A percentile compares a stretch with the other conserved stretches of the same genome.
Evolutionary conservation across 78 protist species (phyloP).

Genomic region (Dictyostelium firmibasis): DNA sequence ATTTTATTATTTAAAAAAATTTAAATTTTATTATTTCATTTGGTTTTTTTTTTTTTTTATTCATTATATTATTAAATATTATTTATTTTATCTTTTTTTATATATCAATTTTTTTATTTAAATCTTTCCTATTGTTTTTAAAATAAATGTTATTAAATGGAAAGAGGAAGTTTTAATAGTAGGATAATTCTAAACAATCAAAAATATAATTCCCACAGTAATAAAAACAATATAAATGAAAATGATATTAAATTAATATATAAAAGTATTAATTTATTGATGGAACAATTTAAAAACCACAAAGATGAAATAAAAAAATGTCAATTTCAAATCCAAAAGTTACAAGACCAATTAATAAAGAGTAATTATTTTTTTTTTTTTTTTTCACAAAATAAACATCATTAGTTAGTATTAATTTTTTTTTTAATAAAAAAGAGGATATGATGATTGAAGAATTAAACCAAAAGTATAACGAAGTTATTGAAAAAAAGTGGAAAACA

Average conservation of each 20-base stretch:
- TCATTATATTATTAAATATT: background rate
- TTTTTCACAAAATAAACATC: too few species aligned
- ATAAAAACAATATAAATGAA: background rate
- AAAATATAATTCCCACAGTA: too few species aligned
- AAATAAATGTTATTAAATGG: background rate
- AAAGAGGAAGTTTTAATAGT: background rate
- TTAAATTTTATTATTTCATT: too few species aligned
- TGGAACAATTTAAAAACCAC: background rate
- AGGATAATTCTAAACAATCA: background rate
- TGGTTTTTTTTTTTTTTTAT: too few species aligned
- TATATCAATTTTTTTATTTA: background rate
- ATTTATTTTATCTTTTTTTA: background rate
- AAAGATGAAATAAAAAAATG: background rate
- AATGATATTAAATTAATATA: background rate
- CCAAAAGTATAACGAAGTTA: background rate
- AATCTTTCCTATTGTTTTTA: too few species aligned
- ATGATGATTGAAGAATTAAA: background rate
- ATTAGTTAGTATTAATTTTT: background rate
- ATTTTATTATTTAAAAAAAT: too few species aligned
- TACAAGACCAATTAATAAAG: background rate
- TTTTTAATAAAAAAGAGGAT: background rate
- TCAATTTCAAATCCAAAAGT: background rate
- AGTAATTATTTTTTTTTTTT: background rate
- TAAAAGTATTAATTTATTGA: background rate
- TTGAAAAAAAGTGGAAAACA: background rate